A percentile compares a stretch with the other conserved stretches of the same genome.
Evolutionary conservation across 208 protist genomes (phyloP).

Genomic region (Zelonia costaricensis): DNA sequence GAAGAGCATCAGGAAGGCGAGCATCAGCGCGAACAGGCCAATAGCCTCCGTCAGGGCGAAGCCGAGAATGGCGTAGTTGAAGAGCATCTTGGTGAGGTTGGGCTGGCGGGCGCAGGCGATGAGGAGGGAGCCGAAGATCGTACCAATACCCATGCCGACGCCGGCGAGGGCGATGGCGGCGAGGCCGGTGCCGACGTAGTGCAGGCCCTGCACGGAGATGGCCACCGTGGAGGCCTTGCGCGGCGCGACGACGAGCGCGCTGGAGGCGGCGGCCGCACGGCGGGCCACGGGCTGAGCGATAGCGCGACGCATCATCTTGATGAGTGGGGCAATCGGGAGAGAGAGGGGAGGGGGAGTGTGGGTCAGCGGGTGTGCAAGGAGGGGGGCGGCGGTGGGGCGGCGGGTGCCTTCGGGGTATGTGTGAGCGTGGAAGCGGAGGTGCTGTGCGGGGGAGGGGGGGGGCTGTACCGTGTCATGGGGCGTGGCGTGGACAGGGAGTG

Average conservation of each 20-base stretch:
- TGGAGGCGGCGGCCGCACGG: conserved; percentile 38
- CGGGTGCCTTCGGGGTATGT: too few species aligned
- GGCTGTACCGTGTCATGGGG: too few species aligned
- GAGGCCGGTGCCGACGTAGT: conserved; percentile 91
- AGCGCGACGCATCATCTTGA: conserved; percentile 86
- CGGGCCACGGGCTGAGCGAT: conserved; percentile 58
- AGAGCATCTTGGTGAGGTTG: conserved; percentile 90
- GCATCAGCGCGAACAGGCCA: conserved; percentile 91
- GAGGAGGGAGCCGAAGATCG: conserved; percentile 87
- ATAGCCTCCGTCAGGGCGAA: conserved; percentile 93
- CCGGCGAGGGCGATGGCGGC: conserved; percentile 90
- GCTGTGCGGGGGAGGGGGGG: too few species aligned
- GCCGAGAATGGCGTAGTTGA: conserved; percentile 93
- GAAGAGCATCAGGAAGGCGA: conserved; percentile 94
- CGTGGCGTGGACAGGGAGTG: too few species aligned
- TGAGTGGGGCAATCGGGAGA: not conserved
- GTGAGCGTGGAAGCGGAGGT: too few species aligned
- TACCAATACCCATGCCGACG: conserved; percentile 91
- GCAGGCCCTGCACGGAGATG: conserved; percentile 89
- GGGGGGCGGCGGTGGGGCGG: too few species aligned
- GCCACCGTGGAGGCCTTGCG: conserved; percentile 83
- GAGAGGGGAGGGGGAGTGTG: not conserved
- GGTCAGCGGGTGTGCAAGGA: too few species aligned
- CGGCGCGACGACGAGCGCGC: conserved; percentile 40
- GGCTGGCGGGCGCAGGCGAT: conserved; percentile 89